Conservation (phyloP, 352 stramenopile genomes). For the Plasmopara halstedii region DNA sequence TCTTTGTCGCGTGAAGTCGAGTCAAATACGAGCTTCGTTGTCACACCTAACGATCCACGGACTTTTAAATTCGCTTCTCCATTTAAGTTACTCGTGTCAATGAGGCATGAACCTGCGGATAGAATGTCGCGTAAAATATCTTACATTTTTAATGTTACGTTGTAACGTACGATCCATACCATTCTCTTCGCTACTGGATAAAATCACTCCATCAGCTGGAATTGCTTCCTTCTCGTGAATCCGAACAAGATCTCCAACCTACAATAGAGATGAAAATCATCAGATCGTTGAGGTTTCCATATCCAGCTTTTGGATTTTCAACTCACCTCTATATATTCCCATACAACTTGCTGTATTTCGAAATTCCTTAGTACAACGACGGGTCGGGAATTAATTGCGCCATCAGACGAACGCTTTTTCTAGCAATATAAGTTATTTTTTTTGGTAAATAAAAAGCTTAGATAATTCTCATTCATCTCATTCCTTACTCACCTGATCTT, state of each 20-base stretch:
- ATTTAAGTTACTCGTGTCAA: constrained; percentile 80
- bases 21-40: constrained; percentile 31
- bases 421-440: no score
- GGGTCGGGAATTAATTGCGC: constrained; percentile 50
- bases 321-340: constrained; percentile 66
- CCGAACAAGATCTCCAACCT: constrained; percentile 81
- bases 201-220: constrained; percentile 87
- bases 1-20: constrained; percentile 22
- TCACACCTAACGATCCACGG: constrained; percentile 40
- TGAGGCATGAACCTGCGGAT: constrained; percentile 52
- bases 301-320: background rate
- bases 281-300: background rate
- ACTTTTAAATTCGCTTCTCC: constrained; percentile 75
- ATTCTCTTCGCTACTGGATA: constrained; percentile 78
- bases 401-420: constrained; percentile 50
- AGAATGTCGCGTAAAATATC: background rate
- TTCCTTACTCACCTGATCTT: constrained; percentile 52
- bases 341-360: constrained; percentile 45
- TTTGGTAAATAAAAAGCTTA: no score
- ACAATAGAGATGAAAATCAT: background rate
- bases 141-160: background rate
- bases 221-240: constrained; percentile 83
- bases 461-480: no score
- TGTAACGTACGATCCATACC: constrained; percentile 20
- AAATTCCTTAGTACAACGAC: constrained; percentile 56